Percentiles rank a stretch among this genome's conserved stretches.
Evolutionary conservation across 139 green algal species (phyloP).

Genomic region (Micromonas commoda): DNA sequence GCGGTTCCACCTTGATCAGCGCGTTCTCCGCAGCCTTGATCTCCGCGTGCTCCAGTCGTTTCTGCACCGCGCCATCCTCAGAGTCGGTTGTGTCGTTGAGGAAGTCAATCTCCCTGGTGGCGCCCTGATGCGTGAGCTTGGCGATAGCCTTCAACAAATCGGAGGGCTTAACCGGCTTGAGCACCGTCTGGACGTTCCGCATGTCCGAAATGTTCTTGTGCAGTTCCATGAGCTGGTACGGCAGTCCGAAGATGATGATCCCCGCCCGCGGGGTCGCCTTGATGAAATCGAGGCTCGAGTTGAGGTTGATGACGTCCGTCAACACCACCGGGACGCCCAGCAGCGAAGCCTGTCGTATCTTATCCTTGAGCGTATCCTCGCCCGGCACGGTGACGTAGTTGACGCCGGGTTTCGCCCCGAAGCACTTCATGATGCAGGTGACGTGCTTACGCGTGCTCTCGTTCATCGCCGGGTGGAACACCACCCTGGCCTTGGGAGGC

Average conservation of each 20-base stretch:
- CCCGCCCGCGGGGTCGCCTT: not conserved
- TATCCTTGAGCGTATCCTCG: not conserved
- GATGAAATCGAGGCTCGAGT: not conserved
- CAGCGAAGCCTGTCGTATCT: not conserved
- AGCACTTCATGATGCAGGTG: not conserved
- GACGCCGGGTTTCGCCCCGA: not conserved
- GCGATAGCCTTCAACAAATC: not conserved
- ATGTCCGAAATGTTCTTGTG: not conserved
- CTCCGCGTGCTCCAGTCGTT: not conserved
- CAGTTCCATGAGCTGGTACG: not conserved
- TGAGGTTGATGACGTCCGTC: not conserved
- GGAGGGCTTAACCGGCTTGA: not conserved
- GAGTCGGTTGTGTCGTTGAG: not conserved
- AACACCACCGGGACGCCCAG: not conserved
- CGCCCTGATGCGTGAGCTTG: not conserved
- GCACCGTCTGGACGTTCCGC: not conserved
- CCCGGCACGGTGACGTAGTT: not conserved
- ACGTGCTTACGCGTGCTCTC: not conserved
- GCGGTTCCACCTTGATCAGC: no score
- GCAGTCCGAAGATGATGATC: not conserved
- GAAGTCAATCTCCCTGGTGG: not conserved
- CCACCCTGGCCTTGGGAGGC: not conserved
- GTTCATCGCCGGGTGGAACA: not conserved
- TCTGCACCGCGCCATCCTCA: not conserved
- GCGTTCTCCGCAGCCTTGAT: not conserved